Percentiles rank a stretch among this genome's conserved stretches.
phyloP scores from a whole-genome alignment of 371 early-diverging fungal genomes.

The Fennellomyces sp. region DNA sequence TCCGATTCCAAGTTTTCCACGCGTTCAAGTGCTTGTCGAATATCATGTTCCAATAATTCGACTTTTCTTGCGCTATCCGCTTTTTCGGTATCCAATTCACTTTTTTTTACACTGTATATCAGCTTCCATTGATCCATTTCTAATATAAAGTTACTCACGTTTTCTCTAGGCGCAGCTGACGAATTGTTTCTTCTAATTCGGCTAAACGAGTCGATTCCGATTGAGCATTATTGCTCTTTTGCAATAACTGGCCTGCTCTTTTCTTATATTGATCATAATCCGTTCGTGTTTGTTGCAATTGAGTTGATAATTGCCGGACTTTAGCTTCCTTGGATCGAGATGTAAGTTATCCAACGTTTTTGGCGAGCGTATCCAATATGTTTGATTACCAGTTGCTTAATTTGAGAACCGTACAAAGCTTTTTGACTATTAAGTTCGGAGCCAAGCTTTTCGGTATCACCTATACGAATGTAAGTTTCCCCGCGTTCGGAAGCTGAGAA shows the following conservation, averaged over 20 bases:
- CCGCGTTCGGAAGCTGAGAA: neutral
- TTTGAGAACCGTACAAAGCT: constrained; percentile 44
- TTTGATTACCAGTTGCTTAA: constrained; percentile 49
- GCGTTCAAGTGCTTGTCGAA: constrained; percentile 51
- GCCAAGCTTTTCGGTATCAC: constrained; percentile 44
- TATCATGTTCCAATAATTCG: constrained; percentile 49
- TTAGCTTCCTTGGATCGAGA: constrained; percentile 45
- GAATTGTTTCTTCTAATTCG: constrained; percentile 40
- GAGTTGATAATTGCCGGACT: constrained; percentile 43
- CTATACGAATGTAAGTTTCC: constrained; percentile 21
- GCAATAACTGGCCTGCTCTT: constrained; percentile 56
- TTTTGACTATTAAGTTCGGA: constrained; percentile 47
- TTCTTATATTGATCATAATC: constrained; percentile 68
- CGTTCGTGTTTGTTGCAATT: constrained; percentile 43
- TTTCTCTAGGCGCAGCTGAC: constrained; percentile 31
- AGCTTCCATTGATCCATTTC: neutral
- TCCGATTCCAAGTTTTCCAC: constrained; percentile 49
- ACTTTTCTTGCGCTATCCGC: constrained; percentile 15
- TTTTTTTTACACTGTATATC: neutral
- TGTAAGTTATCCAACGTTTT: too few relatives aligned
- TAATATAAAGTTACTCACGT: constrained; percentile 10
- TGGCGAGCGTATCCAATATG: neutral
- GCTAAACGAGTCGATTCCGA: constrained; percentile 26
- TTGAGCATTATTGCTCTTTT: constrained; percentile 31
- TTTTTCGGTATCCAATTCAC: constrained; percentile 23